Conservation (phyloP, 177 flowering plant genomes). For the Vitis hybrid region DNA sequence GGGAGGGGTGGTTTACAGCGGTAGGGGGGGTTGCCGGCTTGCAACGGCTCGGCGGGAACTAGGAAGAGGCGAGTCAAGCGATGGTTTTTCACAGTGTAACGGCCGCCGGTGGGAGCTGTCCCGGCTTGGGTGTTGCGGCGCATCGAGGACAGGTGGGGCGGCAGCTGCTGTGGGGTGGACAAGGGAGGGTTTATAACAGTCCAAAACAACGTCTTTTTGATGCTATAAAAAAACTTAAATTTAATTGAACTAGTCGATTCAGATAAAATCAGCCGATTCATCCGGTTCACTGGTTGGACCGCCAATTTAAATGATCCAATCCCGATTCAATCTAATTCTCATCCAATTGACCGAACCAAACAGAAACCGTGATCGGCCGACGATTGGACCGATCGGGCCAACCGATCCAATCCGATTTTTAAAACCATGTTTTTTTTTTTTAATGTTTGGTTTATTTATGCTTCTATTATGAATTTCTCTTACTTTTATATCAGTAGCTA, state of each 20-base stretch:
- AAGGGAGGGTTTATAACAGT: too few species aligned
- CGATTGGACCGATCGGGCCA: rapidly evolving
- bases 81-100: too few species aligned
- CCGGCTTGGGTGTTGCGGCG: rapidly evolving
- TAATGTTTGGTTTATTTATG: neutral
- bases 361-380: rapidly evolving
- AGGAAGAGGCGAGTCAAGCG: too few species aligned
- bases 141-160: rapidly evolving
- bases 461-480: too few species aligned
- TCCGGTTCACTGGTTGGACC: rapidly evolving
- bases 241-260: rapidly evolving
- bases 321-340: rapidly evolving
- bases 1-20: too few species aligned
- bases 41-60: rapidly evolving
- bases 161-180: too few species aligned
- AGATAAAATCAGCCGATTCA: rapidly evolving
- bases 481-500: too few species aligned
- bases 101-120: too few species aligned
- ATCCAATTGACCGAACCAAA: too few species aligned
- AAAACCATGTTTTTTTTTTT: too few species aligned
- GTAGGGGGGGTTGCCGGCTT: too few species aligned
- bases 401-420: rapidly evolving
- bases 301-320: rapidly evolving
- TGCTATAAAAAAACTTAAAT: too few species aligned
- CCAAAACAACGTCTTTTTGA: rapidly evolving